Base-by-base conservation (phyloP, 441 rosid genomes). In the Populus trichocarpa region DNA sequence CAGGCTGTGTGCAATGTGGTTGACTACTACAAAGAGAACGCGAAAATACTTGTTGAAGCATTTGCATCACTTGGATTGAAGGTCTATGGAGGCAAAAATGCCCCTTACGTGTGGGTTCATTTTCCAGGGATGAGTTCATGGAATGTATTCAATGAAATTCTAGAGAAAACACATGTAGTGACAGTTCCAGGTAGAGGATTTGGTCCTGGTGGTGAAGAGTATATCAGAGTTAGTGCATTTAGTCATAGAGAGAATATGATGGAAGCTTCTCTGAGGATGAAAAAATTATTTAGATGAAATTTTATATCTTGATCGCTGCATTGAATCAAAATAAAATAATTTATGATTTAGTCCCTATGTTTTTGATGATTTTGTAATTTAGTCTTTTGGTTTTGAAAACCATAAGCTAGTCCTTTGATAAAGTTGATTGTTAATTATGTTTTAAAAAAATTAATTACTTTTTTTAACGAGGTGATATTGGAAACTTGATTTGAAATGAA, bases 51-150 rank as follows among this genome's bases (percentile, higher is more conserved):
- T 33, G 76, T 81, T 11, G 75, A 90, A 20, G 78, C 93, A n/a
- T 71, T 90, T n/a, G 64, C 82, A 70, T 83, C 87, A 0, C 74
- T 86, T 0, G 89, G 89, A 11, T 73, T 87, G 32, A 81, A 84
- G 71, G 89, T 79, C 10, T 90, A 88, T 71, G 96, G 94, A 33
- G 93, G 96, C 4, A 72, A 70, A 74, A 92, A 89, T 83, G 91
- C 96, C n/a, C 96, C 94, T 18, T 92, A 92, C 76, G 83, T 86
- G 10, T 92, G 96, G 96, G 91, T 85, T 8, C 92, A 89, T 72
- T 92, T 90, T 78, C 88, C 78, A 0, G 92, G 93, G 42, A 81
- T 82, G 22, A 87, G 84, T 38, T 92, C 94, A 20, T 92, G 94
- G 96, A 89, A 85, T 42, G 81, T 90, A 20, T 92, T 92, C 63